Evolutionary conservation across 2,329 filamentous ascomycete genomes (phyloP).

Genomic region (Calonectria leucothoes): DNA sequence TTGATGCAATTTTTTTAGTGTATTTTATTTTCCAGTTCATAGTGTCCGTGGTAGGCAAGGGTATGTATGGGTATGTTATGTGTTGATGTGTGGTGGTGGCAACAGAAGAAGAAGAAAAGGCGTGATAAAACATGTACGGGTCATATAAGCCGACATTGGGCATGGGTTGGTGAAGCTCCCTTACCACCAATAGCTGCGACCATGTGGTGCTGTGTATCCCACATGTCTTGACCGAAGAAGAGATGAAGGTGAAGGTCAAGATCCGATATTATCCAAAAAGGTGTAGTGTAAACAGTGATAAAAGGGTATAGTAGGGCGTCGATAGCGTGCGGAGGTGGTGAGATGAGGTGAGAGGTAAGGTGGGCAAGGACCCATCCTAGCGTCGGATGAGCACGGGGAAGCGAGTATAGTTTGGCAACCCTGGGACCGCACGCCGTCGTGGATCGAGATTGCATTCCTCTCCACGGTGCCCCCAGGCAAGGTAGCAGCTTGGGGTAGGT

Average conservation of each 20-base stretch:
- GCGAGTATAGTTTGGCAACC: conserved; percentile 15
- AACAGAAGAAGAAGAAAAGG: not conserved
- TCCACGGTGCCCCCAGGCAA: conserved; percentile 24
- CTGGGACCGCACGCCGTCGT: conserved; percentile 7
- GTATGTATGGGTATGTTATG: not conserved
- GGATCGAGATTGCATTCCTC: conserved; percentile 25
- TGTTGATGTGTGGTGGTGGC: not conserved
- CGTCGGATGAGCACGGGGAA: conserved; percentile 13
- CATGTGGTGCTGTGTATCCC: conserved; percentile 39
- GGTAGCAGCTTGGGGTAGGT: conserved; percentile 36
- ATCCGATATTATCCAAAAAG: conserved; percentile 26
- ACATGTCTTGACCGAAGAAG: conserved; percentile 23
- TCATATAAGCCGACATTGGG: not conserved
- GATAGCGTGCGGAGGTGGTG: conserved; percentile 4
- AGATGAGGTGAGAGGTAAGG: conserved; percentile 2
- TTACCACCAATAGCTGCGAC: conserved; percentile 18
- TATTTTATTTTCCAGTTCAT: not conserved
- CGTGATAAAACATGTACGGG: conserved; percentile 5
- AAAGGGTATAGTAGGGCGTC: conserved; percentile 4
- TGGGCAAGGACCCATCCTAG: not conserved
- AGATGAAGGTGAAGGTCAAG: conserved; percentile 10
- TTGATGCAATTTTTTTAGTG: not conserved
- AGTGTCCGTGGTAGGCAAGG: not conserved
- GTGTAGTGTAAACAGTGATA: conserved; percentile 5
- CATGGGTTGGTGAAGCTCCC: conserved; percentile 18